Conservation (phyloP, 2,329 filamentous ascomycete genomes). For the Ascochyta viciae-villosae region DNA sequence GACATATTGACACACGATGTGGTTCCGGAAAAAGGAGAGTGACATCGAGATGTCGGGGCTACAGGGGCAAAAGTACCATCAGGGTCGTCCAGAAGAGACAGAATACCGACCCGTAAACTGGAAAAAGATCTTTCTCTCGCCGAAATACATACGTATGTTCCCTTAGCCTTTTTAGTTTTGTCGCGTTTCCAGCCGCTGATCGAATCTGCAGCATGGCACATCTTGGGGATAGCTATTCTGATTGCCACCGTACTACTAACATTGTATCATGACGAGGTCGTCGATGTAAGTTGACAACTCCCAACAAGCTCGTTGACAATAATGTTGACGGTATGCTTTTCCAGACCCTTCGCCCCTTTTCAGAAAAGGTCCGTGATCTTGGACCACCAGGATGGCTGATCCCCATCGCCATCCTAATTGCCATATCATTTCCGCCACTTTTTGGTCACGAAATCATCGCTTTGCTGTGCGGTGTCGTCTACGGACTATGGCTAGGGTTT, state of each 20-base stretch:
- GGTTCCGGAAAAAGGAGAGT: constrained; percentile 31
- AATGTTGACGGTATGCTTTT: constrained; percentile 16
- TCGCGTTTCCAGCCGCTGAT: constrained; percentile 12
- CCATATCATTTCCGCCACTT: constrained; percentile 46
- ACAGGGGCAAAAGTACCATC: constrained; percentile 24
- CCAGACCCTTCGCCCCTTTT: constrained; percentile 44
- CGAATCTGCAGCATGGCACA: constrained; percentile 38
- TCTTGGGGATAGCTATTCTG: constrained; percentile 36
- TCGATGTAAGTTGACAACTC: constrained; percentile 30
- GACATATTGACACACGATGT: constrained; percentile 20
- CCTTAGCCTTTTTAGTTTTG: background rate
- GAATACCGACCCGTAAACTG: constrained; percentile 44
- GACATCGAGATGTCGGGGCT: constrained; percentile 44
- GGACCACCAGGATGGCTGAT: constrained; percentile 45
- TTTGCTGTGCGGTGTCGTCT: constrained; percentile 45
- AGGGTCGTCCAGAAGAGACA: constrained; percentile 37
- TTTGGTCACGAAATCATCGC: constrained; percentile 47
- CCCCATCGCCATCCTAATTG: constrained; percentile 42
- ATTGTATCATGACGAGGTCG: constrained; percentile 41
- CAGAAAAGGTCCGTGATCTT: constrained; percentile 43
- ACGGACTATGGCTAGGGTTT: constrained; percentile 45
- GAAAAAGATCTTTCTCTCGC: constrained; percentile 43
- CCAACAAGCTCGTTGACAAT: background rate
- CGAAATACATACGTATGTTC: constrained; percentile 46
- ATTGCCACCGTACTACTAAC: constrained; percentile 40